Base-by-base conservation (phyloP, 768 basidiomycete genomes). In the Russula dissimulans region DNA sequence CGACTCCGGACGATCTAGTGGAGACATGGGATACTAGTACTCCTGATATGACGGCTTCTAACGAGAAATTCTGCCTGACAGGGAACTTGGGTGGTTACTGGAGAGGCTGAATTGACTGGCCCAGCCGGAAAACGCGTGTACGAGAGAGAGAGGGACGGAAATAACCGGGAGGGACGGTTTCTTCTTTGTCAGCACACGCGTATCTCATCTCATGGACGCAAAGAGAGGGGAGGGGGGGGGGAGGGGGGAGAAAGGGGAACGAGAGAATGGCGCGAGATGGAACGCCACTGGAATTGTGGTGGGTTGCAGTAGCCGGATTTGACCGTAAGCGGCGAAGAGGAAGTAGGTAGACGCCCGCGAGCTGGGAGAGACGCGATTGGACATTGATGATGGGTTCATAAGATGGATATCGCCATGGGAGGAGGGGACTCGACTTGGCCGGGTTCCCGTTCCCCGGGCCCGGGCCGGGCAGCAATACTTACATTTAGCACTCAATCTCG, bases 1-100 rank as follows among this genome's bases (percentile, higher is more conserved):
- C 59, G 49, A 57, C 61, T 65, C 64, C 64, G 64, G 57, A 26
- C 44, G 54, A 59, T 56, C 57, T 63, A 63, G 41, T 56, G 48
- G 52, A 32, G 26, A 39, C 18, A 45, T 59, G 61, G 15, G 61
- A 64, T 53, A 50, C 42, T 56, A 51, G 44, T 32, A 57, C 61
- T 57, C 41, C 22, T 48, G 57, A 63, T 44, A 63, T 56, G 61
- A 49, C 48, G 59, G 57, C 15, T 65, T 65, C 64, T 41, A 54
- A 58, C 49, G 42, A 51, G 60, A 63, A 62, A 58, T 63, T 59
- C 54, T 59, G 32, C 46, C 57, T 52, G 64, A 63, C 59, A 56
- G 49, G 64, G 54, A 56, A 41, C 41, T 62, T 53, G 50, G 59
- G 1, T 62, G 51, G 61, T 62, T 57, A 57, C 56, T 12, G 60